Percentiles rank a stretch among this genome's conserved stretches.
These are phyloP conservation scores for Ilyonectria mors-panacis DNA, from an alignment of 2,329 filamentous ascomycete species.

Conservation along the genomic window DNA sequence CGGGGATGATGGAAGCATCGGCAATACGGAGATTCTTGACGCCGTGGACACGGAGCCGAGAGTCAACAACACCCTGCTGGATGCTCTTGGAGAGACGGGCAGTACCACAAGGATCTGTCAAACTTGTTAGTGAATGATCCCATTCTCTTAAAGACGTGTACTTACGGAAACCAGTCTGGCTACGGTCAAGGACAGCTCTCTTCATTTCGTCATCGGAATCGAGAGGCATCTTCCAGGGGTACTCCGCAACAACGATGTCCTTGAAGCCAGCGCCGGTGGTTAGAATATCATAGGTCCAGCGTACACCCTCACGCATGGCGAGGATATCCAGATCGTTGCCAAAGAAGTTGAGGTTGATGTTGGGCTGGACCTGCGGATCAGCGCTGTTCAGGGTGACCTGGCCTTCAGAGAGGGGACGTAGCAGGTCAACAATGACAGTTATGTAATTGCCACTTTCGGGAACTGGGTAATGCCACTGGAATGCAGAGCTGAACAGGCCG, in stretches of 20 bases:
- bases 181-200: slow-evolving; percentile 69
- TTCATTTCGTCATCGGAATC: slow-evolving; percentile 70
- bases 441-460: slow-evolving; percentile 64
- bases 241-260: slow-evolving; percentile 67
- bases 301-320: slow-evolving; percentile 70
- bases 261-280: slow-evolving; percentile 70
- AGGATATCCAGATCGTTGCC: slow-evolving; percentile 69
- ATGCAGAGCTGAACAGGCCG: slow-evolving; percentile 66
- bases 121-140: slow-evolving; percentile 31
- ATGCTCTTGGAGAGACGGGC: slow-evolving; percentile 66
- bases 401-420: slow-evolving; percentile 62
- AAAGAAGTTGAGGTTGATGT: slow-evolving; percentile 75
- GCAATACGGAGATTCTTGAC: slow-evolving; percentile 33
- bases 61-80: slow-evolving; percentile 41
- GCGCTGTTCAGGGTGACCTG: slow-evolving; percentile 69
- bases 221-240: slow-evolving; percentile 73
- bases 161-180: slow-evolving; percentile 69
- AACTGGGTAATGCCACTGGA: slow-evolving; percentile 63
- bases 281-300: slow-evolving; percentile 70
- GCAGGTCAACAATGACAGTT: slow-evolving; percentile 68
- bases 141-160: not conserved
- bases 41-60: slow-evolving; percentile 33
- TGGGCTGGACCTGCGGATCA: slow-evolving; percentile 70
- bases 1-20: slow-evolving; percentile 57
- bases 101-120: slow-evolving; percentile 67